A percentile compares a stretch with the other conserved stretches of the same genome.
Conservation (phyloP, 495 filamentous ascomycete species). For the Aspergillus sparsus region DNA sequence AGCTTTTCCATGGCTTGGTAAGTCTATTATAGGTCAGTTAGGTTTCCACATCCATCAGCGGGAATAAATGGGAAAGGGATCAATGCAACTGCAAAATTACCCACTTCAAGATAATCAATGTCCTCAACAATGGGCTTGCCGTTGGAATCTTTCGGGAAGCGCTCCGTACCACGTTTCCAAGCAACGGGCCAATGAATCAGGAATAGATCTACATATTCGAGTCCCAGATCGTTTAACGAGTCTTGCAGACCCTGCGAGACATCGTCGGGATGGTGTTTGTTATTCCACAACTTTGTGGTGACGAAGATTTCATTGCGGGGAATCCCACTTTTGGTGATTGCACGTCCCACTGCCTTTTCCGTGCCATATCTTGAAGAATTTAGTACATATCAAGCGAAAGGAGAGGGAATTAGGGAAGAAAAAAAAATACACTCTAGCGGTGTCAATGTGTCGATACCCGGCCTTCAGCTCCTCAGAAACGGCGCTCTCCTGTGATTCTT, state of each 20-base stretch:
- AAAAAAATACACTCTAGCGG: constrained; percentile 50
- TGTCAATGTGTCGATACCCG: constrained; percentile 65
- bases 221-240: constrained; percentile 59
- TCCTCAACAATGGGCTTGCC: constrained; percentile 47
- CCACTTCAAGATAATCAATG: constrained; percentile 54
- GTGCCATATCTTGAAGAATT: constrained; percentile 45
- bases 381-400: background rate
- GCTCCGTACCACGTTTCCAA: constrained; percentile 43
- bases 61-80: background rate
- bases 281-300: constrained; percentile 73
- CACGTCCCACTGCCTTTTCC: constrained; percentile 54
- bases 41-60: background rate
- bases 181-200: constrained; percentile 70
- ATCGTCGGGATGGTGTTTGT: constrained; percentile 63
- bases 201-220: constrained; percentile 70
- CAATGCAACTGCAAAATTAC: constrained; percentile 14
- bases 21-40: constrained; percentile 36
- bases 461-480: constrained; percentile 51
- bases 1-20: constrained; percentile 67
- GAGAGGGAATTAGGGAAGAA: background rate
- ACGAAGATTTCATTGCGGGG: constrained; percentile 64
- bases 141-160: constrained; percentile 44
- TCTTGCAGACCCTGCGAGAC: constrained; percentile 59
- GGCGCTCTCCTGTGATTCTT: constrained; percentile 45
- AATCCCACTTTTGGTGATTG: constrained; percentile 56